Percentiles rank a stretch among this genome's conserved stretches.
phyloP scores from a whole-genome alignment of 23 red algal species.

The Chondrus crispus region DNA sequence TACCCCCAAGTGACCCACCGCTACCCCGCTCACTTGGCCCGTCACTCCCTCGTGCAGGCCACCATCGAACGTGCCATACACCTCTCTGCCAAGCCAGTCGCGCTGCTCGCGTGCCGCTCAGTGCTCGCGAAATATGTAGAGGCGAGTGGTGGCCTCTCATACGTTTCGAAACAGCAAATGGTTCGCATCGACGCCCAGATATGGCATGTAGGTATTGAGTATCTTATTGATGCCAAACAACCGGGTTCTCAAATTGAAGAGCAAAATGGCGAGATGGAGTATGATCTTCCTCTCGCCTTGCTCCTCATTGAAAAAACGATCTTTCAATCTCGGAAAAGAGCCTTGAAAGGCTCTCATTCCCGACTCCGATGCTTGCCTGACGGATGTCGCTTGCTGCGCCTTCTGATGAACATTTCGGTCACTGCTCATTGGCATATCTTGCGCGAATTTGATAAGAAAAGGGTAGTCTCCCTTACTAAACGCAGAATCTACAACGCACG shows the following conservation, averaged over 20 bases:
- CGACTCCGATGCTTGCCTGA: neutral
- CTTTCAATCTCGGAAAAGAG: neutral
- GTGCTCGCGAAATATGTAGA: no score
- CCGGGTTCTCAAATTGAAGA: neutral
- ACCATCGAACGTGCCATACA: no score
- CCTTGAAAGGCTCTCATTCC: constrained; percentile 1
- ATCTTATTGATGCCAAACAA: neutral
- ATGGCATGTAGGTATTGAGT: neutral
- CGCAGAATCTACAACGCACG: neutral
- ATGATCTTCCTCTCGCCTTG: neutral
- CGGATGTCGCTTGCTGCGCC: neutral
- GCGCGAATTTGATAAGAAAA: neutral
- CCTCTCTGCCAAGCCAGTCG: no score
- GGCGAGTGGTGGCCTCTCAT: no score
- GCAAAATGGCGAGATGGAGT: neutral
- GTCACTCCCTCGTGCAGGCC: no score
- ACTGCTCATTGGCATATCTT: neutral
- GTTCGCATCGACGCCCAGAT: neutral
- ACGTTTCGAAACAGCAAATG: no score
- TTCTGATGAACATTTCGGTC: neutral
- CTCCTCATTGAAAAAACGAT: neutral
- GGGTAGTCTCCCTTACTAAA: neutral
- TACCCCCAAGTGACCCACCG: no score
- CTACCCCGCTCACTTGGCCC: no score
- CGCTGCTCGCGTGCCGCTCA: no score